Percentiles rank a stretch among this genome's conserved stretches.
These are phyloP conservation scores for Podospora pseudocomata DNA, from an alignment of 495 filamentous ascomycete species.

Conservation along the genomic window DNA sequence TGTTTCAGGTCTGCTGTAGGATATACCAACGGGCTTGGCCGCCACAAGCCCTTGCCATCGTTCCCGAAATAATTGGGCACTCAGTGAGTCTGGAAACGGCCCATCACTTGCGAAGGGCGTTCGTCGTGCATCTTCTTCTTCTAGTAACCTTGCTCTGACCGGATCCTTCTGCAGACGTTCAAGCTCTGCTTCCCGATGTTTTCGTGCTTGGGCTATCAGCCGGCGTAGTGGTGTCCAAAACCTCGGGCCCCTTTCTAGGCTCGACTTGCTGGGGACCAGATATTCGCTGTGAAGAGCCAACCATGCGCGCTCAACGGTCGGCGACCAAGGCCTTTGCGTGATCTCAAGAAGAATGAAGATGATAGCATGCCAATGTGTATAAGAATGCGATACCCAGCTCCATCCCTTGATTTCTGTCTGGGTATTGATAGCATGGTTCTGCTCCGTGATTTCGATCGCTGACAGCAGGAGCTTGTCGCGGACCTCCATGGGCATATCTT, in stretches of 20 bases:
- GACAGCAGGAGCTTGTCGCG: conserved; percentile 67
- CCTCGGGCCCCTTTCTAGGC: conserved; percentile 41
- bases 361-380: conserved; percentile 62
- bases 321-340: conserved; percentile 60
- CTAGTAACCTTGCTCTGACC: conserved; percentile 30
- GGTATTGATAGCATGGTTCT: conserved; percentile 54
- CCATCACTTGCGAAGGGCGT: conserved; percentile 27
- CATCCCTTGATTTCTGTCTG: conserved; percentile 53
- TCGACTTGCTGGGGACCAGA: conserved; percentile 48
- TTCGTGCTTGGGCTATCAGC: conserved; percentile 59
- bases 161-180: conserved; percentile 31
- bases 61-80: conserved; percentile 29
- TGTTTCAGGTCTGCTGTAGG: neutral
- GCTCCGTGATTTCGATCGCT: conserved; percentile 68
- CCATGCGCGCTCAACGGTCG: conserved; percentile 75
- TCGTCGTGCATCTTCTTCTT: conserved; percentile 29
- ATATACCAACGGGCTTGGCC: neutral
- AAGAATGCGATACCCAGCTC: conserved; percentile 67
- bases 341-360: conserved; percentile 58
- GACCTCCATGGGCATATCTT: conserved; percentile 43
- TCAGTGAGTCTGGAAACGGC: conserved; percentile 28
- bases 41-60: conserved; percentile 27
- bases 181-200: conserved; percentile 44
- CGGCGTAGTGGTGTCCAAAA: conserved; percentile 69
- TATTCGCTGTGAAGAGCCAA: conserved; percentile 60